phyloP scores from a whole-genome alignment of 495 filamentous ascomycete genomes.

The Talaromyces stipitatus region DNA sequence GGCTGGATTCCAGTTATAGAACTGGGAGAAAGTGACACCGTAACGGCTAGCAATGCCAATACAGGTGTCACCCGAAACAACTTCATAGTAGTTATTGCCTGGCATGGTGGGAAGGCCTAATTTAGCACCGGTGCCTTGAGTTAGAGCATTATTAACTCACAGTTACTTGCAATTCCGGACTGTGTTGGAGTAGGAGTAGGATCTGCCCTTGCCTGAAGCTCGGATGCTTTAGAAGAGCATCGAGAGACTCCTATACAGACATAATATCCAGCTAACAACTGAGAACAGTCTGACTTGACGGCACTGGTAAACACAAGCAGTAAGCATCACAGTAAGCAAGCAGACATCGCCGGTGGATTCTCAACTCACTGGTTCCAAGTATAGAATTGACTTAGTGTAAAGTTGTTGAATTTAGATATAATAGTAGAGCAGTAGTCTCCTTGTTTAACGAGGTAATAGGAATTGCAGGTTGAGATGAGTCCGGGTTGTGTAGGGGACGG shows the following conservation, averaged over 20 bases:
- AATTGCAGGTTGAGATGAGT: not conserved
- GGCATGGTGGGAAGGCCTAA: not conserved
- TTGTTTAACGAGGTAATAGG: slow-evolving; percentile 5
- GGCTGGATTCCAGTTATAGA: slow-evolving; percentile 16
- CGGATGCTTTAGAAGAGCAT: not conserved
- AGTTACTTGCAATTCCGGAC: slow-evolving; percentile 10
- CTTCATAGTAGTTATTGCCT: slow-evolving; percentile 16
- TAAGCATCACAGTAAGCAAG: not conserved
- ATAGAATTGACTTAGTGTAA: slow-evolving; percentile 13
- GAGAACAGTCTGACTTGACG: slow-evolving; percentile 4
- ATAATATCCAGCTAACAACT: slow-evolving; percentile 38
- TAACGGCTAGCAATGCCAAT: slow-evolving; percentile 3
- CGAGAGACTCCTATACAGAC: slow-evolving; percentile 12
- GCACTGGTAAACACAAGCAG: not conserved
- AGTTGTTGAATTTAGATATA: slow-evolving; percentile 9
- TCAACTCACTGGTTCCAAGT: slow-evolving; percentile 12
- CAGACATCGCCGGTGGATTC: not conserved
- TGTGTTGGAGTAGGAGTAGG: slow-evolving; percentile 9
- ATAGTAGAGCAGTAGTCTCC: slow-evolving; percentile 12
- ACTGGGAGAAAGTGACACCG: slow-evolving; percentile 11
- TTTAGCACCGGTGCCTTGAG: not conserved
- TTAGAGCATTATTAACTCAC: too few relatives aligned
- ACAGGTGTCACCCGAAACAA: slow-evolving; percentile 16
- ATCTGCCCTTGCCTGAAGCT: slow-evolving; percentile 1
- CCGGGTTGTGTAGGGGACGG: slow-evolving; percentile 2